phyloP scores from a whole-genome alignment of 345 rosid genomes.

The Syzygium aqueum region DNA sequence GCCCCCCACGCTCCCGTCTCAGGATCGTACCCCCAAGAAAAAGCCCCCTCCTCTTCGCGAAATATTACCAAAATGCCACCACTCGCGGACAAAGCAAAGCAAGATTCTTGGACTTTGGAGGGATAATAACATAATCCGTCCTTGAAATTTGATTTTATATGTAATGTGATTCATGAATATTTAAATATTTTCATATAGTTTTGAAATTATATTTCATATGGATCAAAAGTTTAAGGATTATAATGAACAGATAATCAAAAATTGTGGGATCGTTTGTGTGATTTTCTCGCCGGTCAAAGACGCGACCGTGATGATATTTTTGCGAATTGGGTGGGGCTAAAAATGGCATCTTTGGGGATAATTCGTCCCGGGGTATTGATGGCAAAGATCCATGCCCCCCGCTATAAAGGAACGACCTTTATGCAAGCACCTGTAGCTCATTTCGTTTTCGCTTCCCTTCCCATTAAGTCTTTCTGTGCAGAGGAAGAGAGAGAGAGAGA shows the following conservation, averaged over 20 bases:
- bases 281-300: no score
- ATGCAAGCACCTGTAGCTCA: not conserved
- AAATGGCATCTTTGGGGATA: not conserved
- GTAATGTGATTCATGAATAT: accelerated
- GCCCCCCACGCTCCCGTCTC: not conserved
- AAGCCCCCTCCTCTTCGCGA: not conserved
- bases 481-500: not conserved
- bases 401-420: not conserved
- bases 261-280: no score
- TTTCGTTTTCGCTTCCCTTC: not conserved
- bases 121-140: no score
- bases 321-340: not conserved
- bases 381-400: not conserved
- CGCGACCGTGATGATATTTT: not conserved
- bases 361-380: not conserved
- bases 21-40: not conserved
- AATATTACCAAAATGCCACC: not conserved
- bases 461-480: not conserved
- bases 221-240: no score
- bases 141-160: no score
- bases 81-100: no score
- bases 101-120: no score
- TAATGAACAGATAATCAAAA: no score
- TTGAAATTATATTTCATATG: no score
- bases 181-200: no score